Evolutionary conservation across 2,329 filamentous ascomycete species (phyloP), one percentile per base, ranked within the genome.

Genomic region (Paracorniculantispora psalliotae): DNA sequence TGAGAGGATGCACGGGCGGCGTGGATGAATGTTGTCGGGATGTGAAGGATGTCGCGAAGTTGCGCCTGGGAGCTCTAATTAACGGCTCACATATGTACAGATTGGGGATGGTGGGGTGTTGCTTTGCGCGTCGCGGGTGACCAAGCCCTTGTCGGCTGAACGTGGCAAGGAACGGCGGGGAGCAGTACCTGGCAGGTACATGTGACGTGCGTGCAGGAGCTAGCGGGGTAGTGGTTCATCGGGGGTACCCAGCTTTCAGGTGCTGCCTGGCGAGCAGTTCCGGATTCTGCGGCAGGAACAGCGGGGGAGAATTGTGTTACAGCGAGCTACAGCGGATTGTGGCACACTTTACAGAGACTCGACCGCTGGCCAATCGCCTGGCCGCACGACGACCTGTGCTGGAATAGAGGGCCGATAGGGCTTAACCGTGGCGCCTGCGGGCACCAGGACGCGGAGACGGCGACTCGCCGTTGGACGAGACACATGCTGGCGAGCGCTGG

Each of bases 341-440:
- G 12, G 30, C 30, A 12, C 30, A 12, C 6, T 12, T 10, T 56
- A 23, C 28, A n/a, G 52, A 50, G 6, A 12, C 30, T 19, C 9
- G 9, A 4, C 21, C 28, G 43, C 25, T 57, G 62, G 49, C 70
- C 70, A 72, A 72, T 72, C 28, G 62, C 59, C 56, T 48, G 59
- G 51, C 65, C 49, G 55, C 35, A 48, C 58, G 56, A 46, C 33
- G 59, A 61, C 65, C 64, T 63, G 62, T 71, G 70, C 65, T 64
- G 59, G 49, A 63, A 49, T 63, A 43, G 59, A 65, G 63, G 62
- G 64, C 55, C 55, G 51, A 44, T 44, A n/a, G 51, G 51, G 25
- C 23, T 54, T 21, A 23, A 15, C 39, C 19, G 39, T 54, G 51
- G 51, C 39, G 51, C 26, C 39, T 33, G 39, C 37, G 21, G 33